Evolutionary conservation across 1,284 basidiomycete genomes (phyloP), one percentile per base, ranked within the genome.

Genomic region (Apiotrichum laibachii): DNA sequence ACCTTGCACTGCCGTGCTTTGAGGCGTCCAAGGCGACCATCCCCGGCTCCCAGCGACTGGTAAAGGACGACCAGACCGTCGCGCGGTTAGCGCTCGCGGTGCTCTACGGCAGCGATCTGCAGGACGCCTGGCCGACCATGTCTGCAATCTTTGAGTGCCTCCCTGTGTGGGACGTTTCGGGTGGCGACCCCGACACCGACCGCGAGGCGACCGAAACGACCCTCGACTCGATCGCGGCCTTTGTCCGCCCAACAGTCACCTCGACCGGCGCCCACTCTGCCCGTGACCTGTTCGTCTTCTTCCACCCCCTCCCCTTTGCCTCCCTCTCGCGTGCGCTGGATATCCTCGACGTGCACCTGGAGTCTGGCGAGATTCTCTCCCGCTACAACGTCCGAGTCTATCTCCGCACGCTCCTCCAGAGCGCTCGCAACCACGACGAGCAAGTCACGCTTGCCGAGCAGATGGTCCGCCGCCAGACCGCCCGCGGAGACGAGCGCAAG

Each of bases 101-200:
- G 68, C 78, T 96, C n/a, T 97, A 97, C 66, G 91, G 91, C 13
- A 90, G 84, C 67, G 82, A 86, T 63, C 83, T 82, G 57, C 77
- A 86, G 39, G 80, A 85, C 64, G 82, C 86, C 63, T 95, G 89
- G 91, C 70, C 85, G 0, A 86, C 82, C 1, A 95, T 95, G 92
- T 90, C 87, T 64, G 81, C 82, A 39, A 90, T 96, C 57, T 96
- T 97, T 73, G 93, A 97, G 73, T 96, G 92, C 72, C 81, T 96
- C 46, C 93, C 93, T 0, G 92, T 88, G 10, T 96, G 91, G 91
- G 86, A 88, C 60, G 81, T 86, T 34, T 72, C 82, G 2, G 73
- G 78, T 26, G 81, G 82, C 13, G 83, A 84, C 54, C 82, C 83
- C 42, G 83, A 84, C 52, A 64, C 66, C 10, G 84, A 88, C 56